Evolutionary conservation across 2,329 filamentous ascomycete species (phyloP).

Genomic region (Moelleriella libera): DNA sequence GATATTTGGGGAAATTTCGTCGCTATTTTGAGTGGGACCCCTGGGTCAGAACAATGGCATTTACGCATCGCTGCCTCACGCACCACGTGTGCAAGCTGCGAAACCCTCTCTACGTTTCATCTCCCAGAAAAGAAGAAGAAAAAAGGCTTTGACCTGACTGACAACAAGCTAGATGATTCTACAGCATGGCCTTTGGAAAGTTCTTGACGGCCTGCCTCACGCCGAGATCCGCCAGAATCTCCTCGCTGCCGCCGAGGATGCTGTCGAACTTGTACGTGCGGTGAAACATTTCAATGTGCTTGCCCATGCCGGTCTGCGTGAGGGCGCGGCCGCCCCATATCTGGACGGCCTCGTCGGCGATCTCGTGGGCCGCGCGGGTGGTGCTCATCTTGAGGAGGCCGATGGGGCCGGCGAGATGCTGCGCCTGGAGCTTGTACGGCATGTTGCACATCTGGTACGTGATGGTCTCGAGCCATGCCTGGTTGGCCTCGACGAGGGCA

Average conservation of each 20-base stretch:
- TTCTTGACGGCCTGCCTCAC: slow-evolving; percentile 72
- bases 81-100: too few relatives aligned
- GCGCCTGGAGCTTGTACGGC: slow-evolving; percentile 63
- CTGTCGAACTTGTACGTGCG: slow-evolving; percentile 72
- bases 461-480: slow-evolving; percentile 73
- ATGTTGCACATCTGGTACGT: slow-evolving; percentile 84
- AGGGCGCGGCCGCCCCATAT: slow-evolving; percentile 75
- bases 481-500: slow-evolving; percentile 64
- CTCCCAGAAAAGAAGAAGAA: too few relatives aligned
- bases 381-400: slow-evolving; percentile 67
- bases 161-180: not conserved
- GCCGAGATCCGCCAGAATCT: slow-evolving; percentile 68
- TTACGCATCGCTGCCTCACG: too few relatives aligned
- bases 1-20: too few relatives aligned
- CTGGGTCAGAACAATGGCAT: too few relatives aligned
- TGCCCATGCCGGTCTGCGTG: slow-evolving; percentile 73
- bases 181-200: slow-evolving; percentile 55
- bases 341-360: slow-evolving; percentile 72
- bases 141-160: not conserved
- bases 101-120: too few relatives aligned
- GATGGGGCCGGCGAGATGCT: slow-evolving; percentile 66
- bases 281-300: slow-evolving; percentile 72
- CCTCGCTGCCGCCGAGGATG: slow-evolving; percentile 69
- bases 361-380: slow-evolving; percentile 66
- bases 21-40: too few relatives aligned